Evolutionary conservation across 768 basidiomycete genomes (phyloP).

Genomic region (Collybiopsis luxurians): DNA sequence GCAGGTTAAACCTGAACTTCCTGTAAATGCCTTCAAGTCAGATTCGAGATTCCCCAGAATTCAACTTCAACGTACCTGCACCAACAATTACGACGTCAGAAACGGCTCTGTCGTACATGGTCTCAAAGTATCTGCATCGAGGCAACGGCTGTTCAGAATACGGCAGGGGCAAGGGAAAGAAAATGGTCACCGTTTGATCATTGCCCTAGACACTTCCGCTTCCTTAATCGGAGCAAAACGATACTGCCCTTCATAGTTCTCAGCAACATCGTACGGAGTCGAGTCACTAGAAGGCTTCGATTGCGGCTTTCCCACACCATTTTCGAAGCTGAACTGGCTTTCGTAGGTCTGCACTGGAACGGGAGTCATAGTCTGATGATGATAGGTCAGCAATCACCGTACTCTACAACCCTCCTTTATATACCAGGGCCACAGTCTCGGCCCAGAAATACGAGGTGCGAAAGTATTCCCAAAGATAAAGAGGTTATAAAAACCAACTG

Average conservation of each 20-base stretch:
- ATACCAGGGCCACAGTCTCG: background rate
- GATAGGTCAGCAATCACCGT: too few species aligned
- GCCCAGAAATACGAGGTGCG: background rate
- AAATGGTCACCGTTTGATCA: constrained; percentile 61
- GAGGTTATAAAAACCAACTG: background rate
- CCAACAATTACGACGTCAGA: constrained; percentile 80
- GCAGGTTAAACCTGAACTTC: constrained; percentile 67
- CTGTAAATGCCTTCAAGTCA: constrained; percentile 33
- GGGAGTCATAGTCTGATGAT: background rate
- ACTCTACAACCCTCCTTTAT: background rate
- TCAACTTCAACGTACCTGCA: constrained; percentile 23
- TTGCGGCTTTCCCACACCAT: background rate
- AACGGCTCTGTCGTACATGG: constrained; percentile 70
- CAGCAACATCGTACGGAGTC: constrained; percentile 30
- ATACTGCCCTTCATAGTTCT: constrained; percentile 63
- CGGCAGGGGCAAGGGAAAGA: background rate
- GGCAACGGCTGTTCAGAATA: background rate
- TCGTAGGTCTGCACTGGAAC: background rate
- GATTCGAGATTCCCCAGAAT: constrained; percentile 38
- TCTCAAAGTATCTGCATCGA: constrained; percentile 60
- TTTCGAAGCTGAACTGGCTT: background rate
- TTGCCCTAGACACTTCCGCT: constrained; percentile 72
- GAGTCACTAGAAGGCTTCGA: background rate
- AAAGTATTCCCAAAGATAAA: background rate
- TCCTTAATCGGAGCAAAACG: constrained; percentile 73